Evolutionary conservation across 306 rosid species (phyloP).

Genomic region (Prunus mongolica): DNA sequence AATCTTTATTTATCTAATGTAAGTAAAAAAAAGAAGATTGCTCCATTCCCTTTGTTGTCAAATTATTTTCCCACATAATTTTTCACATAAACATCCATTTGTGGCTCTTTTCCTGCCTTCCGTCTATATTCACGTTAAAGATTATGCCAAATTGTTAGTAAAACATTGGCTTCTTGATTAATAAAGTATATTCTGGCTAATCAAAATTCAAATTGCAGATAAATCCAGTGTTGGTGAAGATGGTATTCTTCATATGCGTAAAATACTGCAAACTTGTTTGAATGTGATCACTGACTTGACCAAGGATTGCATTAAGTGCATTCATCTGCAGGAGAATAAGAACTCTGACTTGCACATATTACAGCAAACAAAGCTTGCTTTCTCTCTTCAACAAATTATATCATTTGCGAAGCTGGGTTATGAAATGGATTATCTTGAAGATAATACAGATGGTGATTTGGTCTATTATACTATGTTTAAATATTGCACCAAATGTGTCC

Average conservation of each 20-base stretch:
- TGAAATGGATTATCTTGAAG: conserved; percentile 41
- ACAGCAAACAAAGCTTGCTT: conserved; percentile 71
- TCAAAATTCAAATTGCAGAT: conserved; percentile 46
- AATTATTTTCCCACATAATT: neutral
- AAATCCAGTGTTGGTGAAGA: conserved; percentile 46
- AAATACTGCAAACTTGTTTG: conserved; percentile 63
- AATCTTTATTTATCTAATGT: neutral
- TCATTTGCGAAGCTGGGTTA: conserved; percentile 58
- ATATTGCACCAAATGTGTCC: conserved; percentile 58
- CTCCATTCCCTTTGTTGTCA: neutral
- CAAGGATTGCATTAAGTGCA: conserved; percentile 62
- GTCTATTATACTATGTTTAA: conserved; percentile 37
- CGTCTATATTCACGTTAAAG: neutral
- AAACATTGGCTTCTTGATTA: conserved; percentile 12
- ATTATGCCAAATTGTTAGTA: neutral
- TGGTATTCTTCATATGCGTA: conserved; percentile 33
- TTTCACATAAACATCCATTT: neutral
- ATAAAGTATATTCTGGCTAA: conserved; percentile 6
- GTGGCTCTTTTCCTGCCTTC: neutral
- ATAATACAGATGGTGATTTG: conserved; percentile 33
- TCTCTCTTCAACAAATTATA: conserved; percentile 73
- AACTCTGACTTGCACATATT: conserved; percentile 39
- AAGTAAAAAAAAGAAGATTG: neutral
- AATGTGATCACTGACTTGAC: conserved; percentile 51
- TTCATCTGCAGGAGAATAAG: conserved; percentile 55